A percentile compares a stretch with the other conserved stretches of the same genome.
Conservation (phyloP, 805 yeast genomes). For the Pichia eremophila region DNA sequence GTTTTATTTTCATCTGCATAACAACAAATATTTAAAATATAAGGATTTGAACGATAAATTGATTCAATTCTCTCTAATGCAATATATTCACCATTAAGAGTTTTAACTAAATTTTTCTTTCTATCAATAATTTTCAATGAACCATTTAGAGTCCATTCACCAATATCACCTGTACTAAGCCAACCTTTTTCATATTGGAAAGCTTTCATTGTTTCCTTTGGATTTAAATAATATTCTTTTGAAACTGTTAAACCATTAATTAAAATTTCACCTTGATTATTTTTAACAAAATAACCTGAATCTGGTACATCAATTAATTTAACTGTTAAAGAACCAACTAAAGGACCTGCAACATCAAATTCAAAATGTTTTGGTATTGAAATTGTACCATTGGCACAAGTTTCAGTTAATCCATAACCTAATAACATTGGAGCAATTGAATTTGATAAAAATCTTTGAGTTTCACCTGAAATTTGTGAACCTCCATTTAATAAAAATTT, state of each 20-base stretch:
- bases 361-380: constrained; percentile 58
- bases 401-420: constrained; percentile 96
- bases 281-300: constrained; percentile 81
- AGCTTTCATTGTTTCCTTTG: constrained; percentile 67
- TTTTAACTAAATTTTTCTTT: constrained; percentile 91
- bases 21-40: constrained; percentile 77
- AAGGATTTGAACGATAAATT: constrained; percentile 72
- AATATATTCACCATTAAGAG: constrained; percentile 93
- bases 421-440: constrained; percentile 78
- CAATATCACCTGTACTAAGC: constrained; percentile 97
- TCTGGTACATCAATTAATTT: constrained; percentile 88
- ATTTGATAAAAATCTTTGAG: constrained; percentile 72
- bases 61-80: constrained; percentile 94
- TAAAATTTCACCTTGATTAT: constrained; percentile 88
- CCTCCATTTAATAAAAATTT: constrained; percentile 80
- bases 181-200: constrained; percentile 75
- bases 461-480: constrained; percentile 72
- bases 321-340: constrained; percentile 74
- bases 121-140: constrained; percentile 82
- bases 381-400: constrained; percentile 81
- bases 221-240: constrained; percentile 73
- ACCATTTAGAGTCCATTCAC: constrained; percentile 81
- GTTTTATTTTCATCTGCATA: constrained; percentile 84
- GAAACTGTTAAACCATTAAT: constrained; percentile 68
- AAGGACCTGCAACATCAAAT: constrained; percentile 70